Base-by-base conservation (phyloP, 2,329 filamentous ascomycete species). In the Colletotrichum caudatum region DNA sequence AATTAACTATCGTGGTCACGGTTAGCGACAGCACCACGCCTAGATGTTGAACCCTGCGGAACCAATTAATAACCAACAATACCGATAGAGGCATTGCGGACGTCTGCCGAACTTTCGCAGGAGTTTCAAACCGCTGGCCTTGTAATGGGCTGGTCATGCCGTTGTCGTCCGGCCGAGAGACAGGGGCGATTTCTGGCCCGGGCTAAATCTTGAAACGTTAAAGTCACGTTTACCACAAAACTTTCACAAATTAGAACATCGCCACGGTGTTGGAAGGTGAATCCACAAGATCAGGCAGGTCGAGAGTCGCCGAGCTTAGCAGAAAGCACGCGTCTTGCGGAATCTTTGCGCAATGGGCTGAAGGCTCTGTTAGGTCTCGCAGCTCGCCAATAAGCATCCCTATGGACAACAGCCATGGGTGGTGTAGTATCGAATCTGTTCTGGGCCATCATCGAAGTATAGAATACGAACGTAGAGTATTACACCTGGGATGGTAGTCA, bases 91-190 rank as follows among this genome's bases (percentile, higher is more conserved):
- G 51, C 46, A 16, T 57, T 26, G 56, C 33, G 23, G 33, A 39
- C 33, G 44, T 58, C 46, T 37, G 57, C 64, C 51, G 58, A 67
- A 62, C 64, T 63, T 54, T 35, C 7, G 8, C 23, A 12, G 23
- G 26, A 16, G 51, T 71, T 67, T 71, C 51, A 60, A 53, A 71
- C 16, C 12, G 50, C 56, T 26, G 41, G 23, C 26, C 35, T 53
- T 41, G 46, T 18, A 63, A 39, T 53, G 3, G 16, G 8, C 26
- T 5, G 35, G 53, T 39, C 37, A 41, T 63, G 60, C 60, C 46
- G 33, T 39, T 39, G 33, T 16, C n/a, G n/a, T 37, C 29, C 46
- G 18, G 23, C 18, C 18, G n/a, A 39, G 37, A 23, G 23, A n/a
- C n/a, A 5, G 37, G 59, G 33, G 16, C 60, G 9, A 1, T 39